Percentiles rank a stretch among this genome's conserved stretches.
phyloP scores from a whole-genome alignment of 805 yeast genomes.

The Metschnikowia lochheadii region DNA sequence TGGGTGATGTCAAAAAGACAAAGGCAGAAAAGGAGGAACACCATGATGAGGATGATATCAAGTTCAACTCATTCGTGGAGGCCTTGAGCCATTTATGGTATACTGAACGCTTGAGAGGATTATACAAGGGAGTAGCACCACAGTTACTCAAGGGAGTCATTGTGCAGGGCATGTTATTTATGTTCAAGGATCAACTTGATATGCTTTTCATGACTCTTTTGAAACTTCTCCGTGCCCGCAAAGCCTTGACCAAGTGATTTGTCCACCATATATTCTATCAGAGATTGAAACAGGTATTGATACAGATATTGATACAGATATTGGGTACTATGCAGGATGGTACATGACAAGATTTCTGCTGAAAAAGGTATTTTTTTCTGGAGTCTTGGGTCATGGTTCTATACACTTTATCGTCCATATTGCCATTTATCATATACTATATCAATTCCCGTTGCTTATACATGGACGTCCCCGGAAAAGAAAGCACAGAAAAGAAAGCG shows the following conservation, averaged over 20 bases:
- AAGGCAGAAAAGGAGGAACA: conserved; percentile 22
- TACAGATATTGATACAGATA: no score
- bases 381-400: no score
- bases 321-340: no score
- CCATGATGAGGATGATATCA: conserved; percentile 32
- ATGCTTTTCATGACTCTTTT: conserved; percentile 34
- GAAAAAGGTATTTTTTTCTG: no score
- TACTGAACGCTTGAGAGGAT: conserved; percentile 59
- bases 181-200: conserved; percentile 70
- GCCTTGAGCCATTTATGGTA: conserved; percentile 58
- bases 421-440: no score
- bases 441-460: conserved; percentile 83
- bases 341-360: no score
- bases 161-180: conserved; percentile 79
- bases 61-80: conserved; percentile 55
- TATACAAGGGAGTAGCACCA: conserved; percentile 79
- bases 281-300: no score
- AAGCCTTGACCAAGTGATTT: background rate
- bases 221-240: conserved; percentile 21
- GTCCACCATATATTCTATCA: background rate
- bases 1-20: conserved; percentile 11
- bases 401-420: no score
- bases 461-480: conserved; percentile 57
- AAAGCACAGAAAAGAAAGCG: no score
- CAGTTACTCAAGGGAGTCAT: conserved; percentile 77